phyloP scores from a whole-genome alignment of 805 yeast genomes.

The Candida parachauliodes region DNA sequence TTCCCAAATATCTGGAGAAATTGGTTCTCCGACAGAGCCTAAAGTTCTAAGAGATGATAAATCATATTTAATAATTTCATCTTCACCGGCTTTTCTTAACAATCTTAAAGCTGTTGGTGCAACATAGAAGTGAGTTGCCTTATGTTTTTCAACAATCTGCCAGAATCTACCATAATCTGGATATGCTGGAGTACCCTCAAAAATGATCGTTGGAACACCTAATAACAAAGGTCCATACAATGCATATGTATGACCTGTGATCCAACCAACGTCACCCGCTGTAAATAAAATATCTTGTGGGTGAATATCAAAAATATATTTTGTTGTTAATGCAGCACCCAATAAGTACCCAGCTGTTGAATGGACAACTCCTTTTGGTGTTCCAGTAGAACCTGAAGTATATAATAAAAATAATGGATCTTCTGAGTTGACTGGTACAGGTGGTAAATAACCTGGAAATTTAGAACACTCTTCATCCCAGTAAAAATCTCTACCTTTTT shows the following conservation, averaged over 20 bases:
- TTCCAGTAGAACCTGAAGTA: slow-evolving; percentile 86
- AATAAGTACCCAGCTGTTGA: slow-evolving; percentile 76
- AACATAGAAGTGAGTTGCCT: slow-evolving; percentile 75
- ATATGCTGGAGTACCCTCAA: slow-evolving; percentile 86
- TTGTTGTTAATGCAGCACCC: slow-evolving; percentile 70
- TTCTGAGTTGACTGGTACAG: slow-evolving; percentile 72
- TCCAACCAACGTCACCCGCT: slow-evolving; percentile 92
- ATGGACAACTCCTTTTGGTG: slow-evolving; percentile 85
- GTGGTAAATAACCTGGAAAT: slow-evolving; percentile 67
- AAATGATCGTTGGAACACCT: slow-evolving; percentile 77
- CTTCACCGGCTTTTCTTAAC: slow-evolving; percentile 70
- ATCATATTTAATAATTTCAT: slow-evolving; percentile 57
- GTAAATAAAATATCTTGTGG: slow-evolving; percentile 73
- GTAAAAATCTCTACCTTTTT: slow-evolving; percentile 63
- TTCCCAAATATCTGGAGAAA: slow-evolving; percentile 83
- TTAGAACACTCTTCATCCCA: slow-evolving; percentile 71
- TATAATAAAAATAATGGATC: slow-evolving; percentile 78
- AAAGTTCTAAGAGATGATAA: slow-evolving; percentile 62
- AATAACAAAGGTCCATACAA: slow-evolving; percentile 74
- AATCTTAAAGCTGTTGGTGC: slow-evolving; percentile 83
- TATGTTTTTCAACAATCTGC: slow-evolving; percentile 69
- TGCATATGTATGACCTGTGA: slow-evolving; percentile 83
- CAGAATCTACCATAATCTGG: slow-evolving; percentile 79
- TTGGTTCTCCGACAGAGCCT: slow-evolving; percentile 87
- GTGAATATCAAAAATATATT: slow-evolving; percentile 74